phyloP scores from a whole-genome alignment of 345 rosid species.

The Aquilaria yunnanensis region DNA sequence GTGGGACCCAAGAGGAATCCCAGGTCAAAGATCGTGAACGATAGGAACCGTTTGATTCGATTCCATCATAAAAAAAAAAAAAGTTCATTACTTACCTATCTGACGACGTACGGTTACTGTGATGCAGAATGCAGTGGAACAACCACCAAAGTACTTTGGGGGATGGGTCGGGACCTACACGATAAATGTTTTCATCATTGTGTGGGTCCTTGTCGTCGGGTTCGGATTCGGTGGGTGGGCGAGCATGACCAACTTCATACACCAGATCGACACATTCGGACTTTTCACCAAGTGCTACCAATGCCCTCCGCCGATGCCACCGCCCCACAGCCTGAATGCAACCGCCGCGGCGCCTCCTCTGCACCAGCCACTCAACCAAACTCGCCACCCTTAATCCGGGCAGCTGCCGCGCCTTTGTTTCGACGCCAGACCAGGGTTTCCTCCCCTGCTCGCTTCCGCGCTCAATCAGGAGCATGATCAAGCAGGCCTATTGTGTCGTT shows the following conservation, averaged over 20 bases:
- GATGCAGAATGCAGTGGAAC: constrained; percentile 89
- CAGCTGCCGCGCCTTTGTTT: background rate
- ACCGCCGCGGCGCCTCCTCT: constrained; percentile 36
- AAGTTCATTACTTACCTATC: background rate
- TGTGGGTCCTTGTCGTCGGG: constrained; percentile 89
- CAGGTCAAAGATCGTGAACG: background rate
- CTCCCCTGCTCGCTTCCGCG: background rate
- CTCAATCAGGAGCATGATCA: background rate
- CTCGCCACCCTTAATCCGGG: constrained; percentile 31
- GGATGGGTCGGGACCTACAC: constrained; percentile 84
- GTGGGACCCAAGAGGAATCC: background rate
- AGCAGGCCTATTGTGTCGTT: background rate
- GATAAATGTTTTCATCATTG: constrained; percentile 71
- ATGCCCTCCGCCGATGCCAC: constrained; percentile 47
- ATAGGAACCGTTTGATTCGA: constrained; percentile 1
- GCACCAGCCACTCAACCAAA: constrained; percentile 36
- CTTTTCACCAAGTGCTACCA: constrained; percentile 95
- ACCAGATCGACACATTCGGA: constrained; percentile 95
- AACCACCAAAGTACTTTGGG: constrained; percentile 69
- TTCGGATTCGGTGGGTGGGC: constrained; percentile 99
- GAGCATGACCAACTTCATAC: constrained; percentile 71
- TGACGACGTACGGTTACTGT: constrained; percentile 16
- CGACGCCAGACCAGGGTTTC: background rate
- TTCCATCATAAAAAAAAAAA: too few relatives aligned
- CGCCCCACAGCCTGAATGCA: constrained; percentile 29